Conservation (phyloP, 139 green algal species). For the Coccomyxa sp. region DNA sequence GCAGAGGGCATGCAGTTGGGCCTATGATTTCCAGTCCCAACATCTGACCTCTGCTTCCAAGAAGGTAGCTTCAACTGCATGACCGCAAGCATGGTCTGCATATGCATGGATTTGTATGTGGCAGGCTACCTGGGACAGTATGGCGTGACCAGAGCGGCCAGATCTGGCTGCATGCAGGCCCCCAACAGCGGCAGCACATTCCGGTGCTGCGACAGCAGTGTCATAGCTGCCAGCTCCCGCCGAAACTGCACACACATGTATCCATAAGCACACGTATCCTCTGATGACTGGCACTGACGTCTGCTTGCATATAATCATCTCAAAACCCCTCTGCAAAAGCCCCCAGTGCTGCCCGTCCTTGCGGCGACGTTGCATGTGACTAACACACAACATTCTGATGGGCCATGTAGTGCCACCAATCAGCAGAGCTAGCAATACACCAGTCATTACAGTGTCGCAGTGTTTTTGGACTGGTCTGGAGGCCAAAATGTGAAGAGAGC, state of each 20-base stretch:
- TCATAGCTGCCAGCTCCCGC: conserved; percentile 54
- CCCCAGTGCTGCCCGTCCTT: too few species aligned
- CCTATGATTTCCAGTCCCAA: background rate
- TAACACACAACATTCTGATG: too few species aligned
- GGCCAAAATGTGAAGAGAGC: background rate
- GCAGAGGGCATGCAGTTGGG: background rate
- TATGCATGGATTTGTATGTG: background rate
- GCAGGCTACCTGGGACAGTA: conserved; percentile 26
- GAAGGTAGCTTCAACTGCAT: too few species aligned
- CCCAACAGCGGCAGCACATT: conserved; percentile 52
- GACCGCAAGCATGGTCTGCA: background rate
- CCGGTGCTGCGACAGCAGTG: conserved; percentile 39
- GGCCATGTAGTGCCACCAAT: too few species aligned
- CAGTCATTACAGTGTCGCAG: background rate
- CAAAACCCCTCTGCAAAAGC: too few species aligned
- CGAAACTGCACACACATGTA: conserved; percentile 42
- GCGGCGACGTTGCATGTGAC: too few species aligned
- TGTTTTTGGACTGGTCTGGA: background rate
- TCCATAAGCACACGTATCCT: background rate
- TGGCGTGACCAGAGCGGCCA: conserved; percentile 51
- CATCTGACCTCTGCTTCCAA: background rate
- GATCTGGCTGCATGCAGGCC: conserved; percentile 37
- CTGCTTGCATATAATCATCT: too few species aligned
- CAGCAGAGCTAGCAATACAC: too few species aligned
- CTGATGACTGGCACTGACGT: background rate